Evolutionary conservation across 2,329 filamentous ascomycete genomes (phyloP).

Genomic region (Hypoxylon sp.): DNA sequence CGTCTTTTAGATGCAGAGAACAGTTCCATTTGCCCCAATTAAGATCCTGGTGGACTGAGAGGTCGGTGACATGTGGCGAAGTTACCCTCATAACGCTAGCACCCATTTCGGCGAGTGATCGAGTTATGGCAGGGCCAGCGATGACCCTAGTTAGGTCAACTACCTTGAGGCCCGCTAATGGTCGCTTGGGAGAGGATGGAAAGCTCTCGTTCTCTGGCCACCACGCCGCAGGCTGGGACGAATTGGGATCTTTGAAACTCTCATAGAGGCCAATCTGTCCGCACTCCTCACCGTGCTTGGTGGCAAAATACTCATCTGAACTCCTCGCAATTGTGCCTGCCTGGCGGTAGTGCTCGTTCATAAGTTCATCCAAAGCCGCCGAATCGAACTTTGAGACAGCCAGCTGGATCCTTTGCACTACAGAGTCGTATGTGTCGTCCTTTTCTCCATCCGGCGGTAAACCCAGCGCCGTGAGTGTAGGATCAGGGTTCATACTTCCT

Average conservation of each 20-base stretch:
- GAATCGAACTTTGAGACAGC: constrained; percentile 44
- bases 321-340: constrained; percentile 51
- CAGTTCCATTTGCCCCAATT: constrained; percentile 66
- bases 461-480: constrained; percentile 35
- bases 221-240: constrained; percentile 56
- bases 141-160: constrained; percentile 65
- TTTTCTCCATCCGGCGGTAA: constrained; percentile 35
- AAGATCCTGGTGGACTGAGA: constrained; percentile 62
- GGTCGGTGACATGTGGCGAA: constrained; percentile 57
- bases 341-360: constrained; percentile 47
- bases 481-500: constrained; percentile 38
- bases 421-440: constrained; percentile 19
- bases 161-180: constrained; percentile 64
- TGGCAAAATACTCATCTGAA: constrained; percentile 48
- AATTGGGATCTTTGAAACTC: constrained; percentile 41
- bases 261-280: constrained; percentile 46
- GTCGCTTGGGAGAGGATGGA: constrained; percentile 55
- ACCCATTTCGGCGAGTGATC: constrained; percentile 61
- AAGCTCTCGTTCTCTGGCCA: constrained; percentile 56
- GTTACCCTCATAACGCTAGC: constrained; percentile 64
- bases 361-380: constrained; percentile 27
- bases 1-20: constrained; percentile 60
- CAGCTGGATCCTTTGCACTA: constrained; percentile 4
- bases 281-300: constrained; percentile 50
- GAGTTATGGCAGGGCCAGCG: constrained; percentile 61